A percentile compares a stretch with the other conserved stretches of the same genome.
Conservation (phyloP, 768 basidiomycete species). For the Serpula lacrymans region DNA sequence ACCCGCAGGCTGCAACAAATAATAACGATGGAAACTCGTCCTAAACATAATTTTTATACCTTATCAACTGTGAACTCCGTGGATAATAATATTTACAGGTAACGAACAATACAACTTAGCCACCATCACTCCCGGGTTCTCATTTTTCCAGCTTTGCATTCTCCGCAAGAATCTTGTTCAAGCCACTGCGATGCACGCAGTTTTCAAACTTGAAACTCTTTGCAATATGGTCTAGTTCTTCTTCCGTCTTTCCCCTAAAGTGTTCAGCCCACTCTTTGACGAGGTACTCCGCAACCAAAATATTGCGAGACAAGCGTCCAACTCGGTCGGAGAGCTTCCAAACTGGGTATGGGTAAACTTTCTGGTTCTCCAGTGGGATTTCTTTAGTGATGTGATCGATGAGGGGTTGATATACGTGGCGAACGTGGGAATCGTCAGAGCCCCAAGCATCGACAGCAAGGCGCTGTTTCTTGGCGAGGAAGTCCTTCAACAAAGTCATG, state of each 20-base stretch:
- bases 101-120: too few species aligned
- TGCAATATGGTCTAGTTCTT: constrained; percentile 71
- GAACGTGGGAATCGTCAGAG: constrained; percentile 55
- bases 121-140: too few species aligned
- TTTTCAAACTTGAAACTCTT: constrained; percentile 68
- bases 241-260: constrained; percentile 54
- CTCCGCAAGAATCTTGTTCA: constrained; percentile 54
- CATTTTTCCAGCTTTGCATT: constrained; percentile 29
- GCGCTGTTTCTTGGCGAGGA: constrained; percentile 75
- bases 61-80: too few species aligned
- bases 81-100: too few species aligned
- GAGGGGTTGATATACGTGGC: constrained; percentile 61
- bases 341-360: constrained; percentile 60
- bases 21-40: too few species aligned
- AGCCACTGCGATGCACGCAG: constrained; percentile 63
- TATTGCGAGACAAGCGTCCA: constrained; percentile 59
- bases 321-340: constrained; percentile 59
- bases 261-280: constrained; percentile 73
- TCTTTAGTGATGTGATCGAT: constrained; percentile 57
- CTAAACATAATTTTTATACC: too few species aligned
- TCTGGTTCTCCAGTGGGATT: constrained; percentile 46
- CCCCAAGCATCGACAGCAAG: constrained; percentile 81
- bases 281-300: constrained; percentile 68
- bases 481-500: constrained; percentile 62
- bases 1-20: too few species aligned